These are phyloP conservation scores for Nemania sp. DNA, from an alignment of 2,329 filamentous ascomycete species.

Conservation along the genomic window DNA sequence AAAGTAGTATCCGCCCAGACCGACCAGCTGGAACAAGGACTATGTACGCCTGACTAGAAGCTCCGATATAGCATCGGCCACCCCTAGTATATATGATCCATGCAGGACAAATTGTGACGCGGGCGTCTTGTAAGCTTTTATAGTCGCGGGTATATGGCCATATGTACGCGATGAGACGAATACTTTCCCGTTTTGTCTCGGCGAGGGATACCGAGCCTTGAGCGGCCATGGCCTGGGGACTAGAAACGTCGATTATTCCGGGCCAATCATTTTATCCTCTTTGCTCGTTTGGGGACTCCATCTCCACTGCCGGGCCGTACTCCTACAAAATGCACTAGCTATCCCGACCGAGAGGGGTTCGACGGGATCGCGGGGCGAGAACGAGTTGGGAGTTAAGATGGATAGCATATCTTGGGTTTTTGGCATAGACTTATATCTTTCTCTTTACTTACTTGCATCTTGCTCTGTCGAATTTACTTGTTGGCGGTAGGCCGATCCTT, in stretches of 20 bases:
- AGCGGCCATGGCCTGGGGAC: constrained; percentile 31
- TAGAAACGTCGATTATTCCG: constrained; percentile 33
- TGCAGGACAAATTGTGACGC: constrained; percentile 7
- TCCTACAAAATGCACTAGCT: constrained; percentile 33
- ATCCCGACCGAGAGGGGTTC: constrained; percentile 36
- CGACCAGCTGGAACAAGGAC: background rate
- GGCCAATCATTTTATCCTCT: constrained; percentile 37
- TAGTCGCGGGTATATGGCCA: constrained; percentile 14
- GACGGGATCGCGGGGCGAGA: constrained; percentile 33
- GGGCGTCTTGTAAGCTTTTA: background rate
- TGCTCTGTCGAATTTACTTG: constrained; percentile 18
- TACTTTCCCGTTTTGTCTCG: constrained; percentile 40
- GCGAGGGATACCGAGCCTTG: constrained; percentile 37
- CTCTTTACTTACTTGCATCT: constrained; percentile 19
- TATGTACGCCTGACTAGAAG: constrained; percentile 17
- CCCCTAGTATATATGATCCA: constrained; percentile 5
- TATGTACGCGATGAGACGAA: constrained; percentile 8
- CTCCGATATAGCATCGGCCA: constrained; percentile 3
- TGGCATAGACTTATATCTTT: constrained; percentile 17
- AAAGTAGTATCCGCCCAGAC: constrained; percentile 4
- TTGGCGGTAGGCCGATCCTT: constrained; percentile 9
- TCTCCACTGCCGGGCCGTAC: constrained; percentile 37
- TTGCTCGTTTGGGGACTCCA: constrained; percentile 25
- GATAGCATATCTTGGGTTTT: constrained; percentile 20
- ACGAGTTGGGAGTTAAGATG: constrained; percentile 23